Conservation (phyloP, 305 asterid genomes). For the Fraxinus sp. region DNA sequence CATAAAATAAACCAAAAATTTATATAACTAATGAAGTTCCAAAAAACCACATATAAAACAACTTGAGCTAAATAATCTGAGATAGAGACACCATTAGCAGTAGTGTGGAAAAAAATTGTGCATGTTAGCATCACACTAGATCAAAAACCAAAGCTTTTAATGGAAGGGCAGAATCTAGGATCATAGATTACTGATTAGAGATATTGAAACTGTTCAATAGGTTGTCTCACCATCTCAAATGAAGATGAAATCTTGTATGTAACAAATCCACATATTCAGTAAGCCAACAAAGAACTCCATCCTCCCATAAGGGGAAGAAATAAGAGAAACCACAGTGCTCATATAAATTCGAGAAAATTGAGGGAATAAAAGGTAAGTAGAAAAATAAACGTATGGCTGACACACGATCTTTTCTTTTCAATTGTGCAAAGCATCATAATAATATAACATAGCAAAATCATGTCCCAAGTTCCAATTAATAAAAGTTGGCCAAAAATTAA, state of each 20-base stretch:
- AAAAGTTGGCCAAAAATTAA: slow-evolving; percentile 15
- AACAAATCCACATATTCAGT: not conserved
- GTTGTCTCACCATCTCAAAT: slow-evolving; percentile 15
- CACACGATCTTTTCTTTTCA: not conserved
- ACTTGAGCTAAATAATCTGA: not conserved
- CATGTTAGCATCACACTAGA: slow-evolving; percentile 6
- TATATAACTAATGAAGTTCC: not conserved
- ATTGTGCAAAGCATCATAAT: slow-evolving; percentile 11
- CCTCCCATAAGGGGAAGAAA: slow-evolving; percentile 4
- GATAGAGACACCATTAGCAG: not conserved
- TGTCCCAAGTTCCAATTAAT: not conserved
- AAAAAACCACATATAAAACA: not conserved
- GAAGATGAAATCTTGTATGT: not conserved
- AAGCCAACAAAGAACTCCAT: slow-evolving; percentile 1
- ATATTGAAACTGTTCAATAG: not conserved
- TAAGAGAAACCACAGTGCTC: slow-evolving; percentile 3
- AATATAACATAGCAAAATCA: not conserved
- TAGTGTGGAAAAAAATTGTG: not conserved
- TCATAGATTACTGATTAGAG: not conserved
- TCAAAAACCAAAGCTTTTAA: not conserved
- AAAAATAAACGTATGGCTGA: not conserved
- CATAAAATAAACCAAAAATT: not conserved
- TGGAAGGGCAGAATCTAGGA: not conserved
- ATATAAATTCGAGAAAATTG: not conserved
- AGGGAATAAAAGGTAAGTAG: not conserved